Percentiles rank a stretch among this genome's conserved stretches.
phyloP scores from a whole-genome alignment of 495 filamentous ascomycete genomes.

The Xylaria castorea region DNA sequence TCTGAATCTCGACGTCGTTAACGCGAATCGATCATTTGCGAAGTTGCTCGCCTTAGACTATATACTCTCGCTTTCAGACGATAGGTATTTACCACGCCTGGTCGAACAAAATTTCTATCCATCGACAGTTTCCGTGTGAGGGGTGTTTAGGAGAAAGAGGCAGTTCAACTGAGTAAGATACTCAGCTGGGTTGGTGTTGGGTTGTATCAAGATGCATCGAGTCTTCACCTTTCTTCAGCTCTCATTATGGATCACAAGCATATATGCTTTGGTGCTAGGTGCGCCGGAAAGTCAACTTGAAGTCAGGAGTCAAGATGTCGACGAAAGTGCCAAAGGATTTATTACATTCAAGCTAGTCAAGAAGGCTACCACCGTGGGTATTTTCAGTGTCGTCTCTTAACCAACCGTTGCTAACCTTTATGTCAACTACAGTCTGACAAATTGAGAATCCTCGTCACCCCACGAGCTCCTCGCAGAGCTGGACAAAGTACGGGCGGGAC shows the following conservation, averaged over 20 bases:
- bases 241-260: slow-evolving; percentile 49
- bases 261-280: slow-evolving; percentile 48
- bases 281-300: slow-evolving; percentile 24
- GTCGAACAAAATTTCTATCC: slow-evolving; percentile 2
- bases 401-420: neutral
- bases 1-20: slow-evolving; percentile 22
- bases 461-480: neutral
- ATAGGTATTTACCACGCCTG: neutral
- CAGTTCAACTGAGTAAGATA: slow-evolving; percentile 22
- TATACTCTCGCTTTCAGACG: slow-evolving; percentile 21
- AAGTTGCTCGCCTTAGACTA: slow-evolving; percentile 16
- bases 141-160: slow-evolving; percentile 23
- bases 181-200: slow-evolving; percentile 15
- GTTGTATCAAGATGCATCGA: slow-evolving; percentile 46
- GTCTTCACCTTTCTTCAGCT: slow-evolving; percentile 46
- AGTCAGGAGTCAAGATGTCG: slow-evolving; percentile 4
- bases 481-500: slow-evolving; percentile 16
- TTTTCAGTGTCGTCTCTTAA: neutral
- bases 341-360: slow-evolving; percentile 40
- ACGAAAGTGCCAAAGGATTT: slow-evolving; percentile 29
- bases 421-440: slow-evolving; percentile 13
- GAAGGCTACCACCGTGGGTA: slow-evolving; percentile 34
- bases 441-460: slow-evolving; percentile 25
- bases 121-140: slow-evolving; percentile 7
- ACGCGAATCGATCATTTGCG: slow-evolving; percentile 30